Evolutionary conservation across 1,284 basidiomycete genomes (phyloP).

Genomic region (Leccinum pallidistipes): DNA sequence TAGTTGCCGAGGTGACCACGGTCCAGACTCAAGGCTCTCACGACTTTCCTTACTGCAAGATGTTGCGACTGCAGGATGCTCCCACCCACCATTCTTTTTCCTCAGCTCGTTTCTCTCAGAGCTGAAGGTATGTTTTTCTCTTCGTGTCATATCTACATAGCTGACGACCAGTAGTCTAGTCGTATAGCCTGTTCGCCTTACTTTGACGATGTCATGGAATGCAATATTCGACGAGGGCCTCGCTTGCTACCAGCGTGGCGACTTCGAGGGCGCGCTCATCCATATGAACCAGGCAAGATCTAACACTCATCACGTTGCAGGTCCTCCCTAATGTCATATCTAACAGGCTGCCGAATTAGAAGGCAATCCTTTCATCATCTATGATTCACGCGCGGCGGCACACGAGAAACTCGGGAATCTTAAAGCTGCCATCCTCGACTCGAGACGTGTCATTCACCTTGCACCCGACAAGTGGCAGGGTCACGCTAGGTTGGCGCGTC

Average conservation of each 20-base stretch:
- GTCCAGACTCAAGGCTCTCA: not conserved
- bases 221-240: too few species aligned
- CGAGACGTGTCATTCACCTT: constrained; percentile 61
- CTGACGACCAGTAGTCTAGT: not conserved
- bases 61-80: not conserved
- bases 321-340: not conserved
- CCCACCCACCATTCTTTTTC: not conserved
- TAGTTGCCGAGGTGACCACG: not conserved
- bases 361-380: constrained; percentile 47
- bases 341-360: constrained; percentile 51
- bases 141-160: not conserved
- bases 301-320: not conserved
- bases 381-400: constrained; percentile 70
- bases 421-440: constrained; percentile 65
- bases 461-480: constrained; percentile 64
- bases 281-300: constrained; percentile 43
- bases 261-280: not conserved
- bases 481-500: constrained; percentile 47
- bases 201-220: too few species aligned
- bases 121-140: not conserved
- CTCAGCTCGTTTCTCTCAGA: not conserved
- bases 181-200: too few species aligned
- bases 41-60: not conserved
- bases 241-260: too few species aligned
- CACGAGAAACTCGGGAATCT: constrained; percentile 56